These are phyloP conservation scores for Myriosclerotinia curreyana DNA, from an alignment of 2,329 filamentous ascomycete genomes.

Conservation along the genomic window DNA sequence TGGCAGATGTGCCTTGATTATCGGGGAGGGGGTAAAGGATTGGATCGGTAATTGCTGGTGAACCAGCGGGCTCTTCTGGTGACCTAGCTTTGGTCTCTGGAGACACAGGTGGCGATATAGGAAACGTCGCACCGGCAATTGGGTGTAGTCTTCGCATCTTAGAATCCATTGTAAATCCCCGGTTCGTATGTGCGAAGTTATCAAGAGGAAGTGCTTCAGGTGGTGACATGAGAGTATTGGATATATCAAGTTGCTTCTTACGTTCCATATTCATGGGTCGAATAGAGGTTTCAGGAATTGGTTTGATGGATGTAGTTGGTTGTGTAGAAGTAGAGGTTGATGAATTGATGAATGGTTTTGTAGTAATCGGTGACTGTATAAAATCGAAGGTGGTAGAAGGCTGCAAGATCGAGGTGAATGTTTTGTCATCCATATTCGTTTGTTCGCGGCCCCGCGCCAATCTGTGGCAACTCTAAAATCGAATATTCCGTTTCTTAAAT, in stretches of 20 bases:
- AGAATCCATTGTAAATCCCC: slow-evolving; percentile 29
- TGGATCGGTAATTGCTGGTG: slow-evolving; percentile 48
- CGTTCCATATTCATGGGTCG: slow-evolving; percentile 31
- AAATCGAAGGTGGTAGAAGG: slow-evolving; percentile 37
- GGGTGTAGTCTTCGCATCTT: slow-evolving; percentile 36
- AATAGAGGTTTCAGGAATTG: slow-evolving; percentile 31
- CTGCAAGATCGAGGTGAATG: slow-evolving; percentile 30
- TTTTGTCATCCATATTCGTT: slow-evolving; percentile 27
- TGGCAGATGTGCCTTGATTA: slow-evolving; percentile 39
- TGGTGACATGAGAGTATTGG: slow-evolving; percentile 59
- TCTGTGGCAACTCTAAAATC: slow-evolving; percentile 12
- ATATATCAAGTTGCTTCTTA: slow-evolving; percentile 31
- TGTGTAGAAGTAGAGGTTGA: slow-evolving; percentile 22
- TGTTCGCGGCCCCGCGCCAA: slow-evolving; percentile 21
- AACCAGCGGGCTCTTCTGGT: slow-evolving; percentile 34
- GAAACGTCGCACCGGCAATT: slow-evolving; percentile 40
- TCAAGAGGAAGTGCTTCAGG: slow-evolving; percentile 55
- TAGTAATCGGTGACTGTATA: slow-evolving; percentile 28
- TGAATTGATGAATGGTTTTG: slow-evolving; percentile 28
- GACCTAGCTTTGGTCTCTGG: slow-evolving; percentile 42
- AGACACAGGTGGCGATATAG: slow-evolving; percentile 58
- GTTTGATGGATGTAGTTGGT: slow-evolving; percentile 23
- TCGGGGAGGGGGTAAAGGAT: slow-evolving; percentile 56
- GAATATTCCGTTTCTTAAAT: slow-evolving; percentile 18
- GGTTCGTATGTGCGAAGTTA: slow-evolving; percentile 43